Base-by-base conservation (phyloP, 1,139 yeast species). In the Yarrowia galli region DNA sequence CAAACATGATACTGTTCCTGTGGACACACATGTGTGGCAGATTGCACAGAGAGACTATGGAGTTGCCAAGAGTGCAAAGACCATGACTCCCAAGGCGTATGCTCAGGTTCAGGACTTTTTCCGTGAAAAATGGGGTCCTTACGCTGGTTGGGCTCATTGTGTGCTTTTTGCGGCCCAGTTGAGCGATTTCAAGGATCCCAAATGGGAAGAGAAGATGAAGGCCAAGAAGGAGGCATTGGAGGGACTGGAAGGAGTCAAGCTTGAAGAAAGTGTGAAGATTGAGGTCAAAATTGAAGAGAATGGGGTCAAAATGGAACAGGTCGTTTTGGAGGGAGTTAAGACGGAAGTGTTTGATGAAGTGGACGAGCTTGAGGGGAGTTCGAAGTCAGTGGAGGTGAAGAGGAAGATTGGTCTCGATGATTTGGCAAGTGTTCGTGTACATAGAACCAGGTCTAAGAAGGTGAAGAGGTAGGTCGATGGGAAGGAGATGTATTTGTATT, bases 81-180 rank as follows among this genome's bases (percentile, higher is more conserved):
- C 87, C 0, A 78, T 87, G 78, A 85, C 82, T 72, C 85, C 85
- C 70, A 83, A 83, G n/a, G 84, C 87, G 2, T 89, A 91, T 74
- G 84, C 81, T 28, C 83, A 84, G 20, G 88, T 92, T 3, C 81
- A 95, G 46, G 74, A 75, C 7, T 87, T 85, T 75, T 89, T 93
- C 74, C 82, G 84, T 63, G 82, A 82, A 0, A 79, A 89, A 35
- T 95, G 97, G 93, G 98, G 98, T 0, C 84, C 85, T 0, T 89
- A 90, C 76, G 98, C 99, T 6, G 99, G 99, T 0, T 95, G 99
- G 99, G 98, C 98, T 0, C 98, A 93, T 74, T 89, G 95, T 18
- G 93, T 93, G 15, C 81, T 93, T 69, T 95, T 93, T 78, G 89
- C 98, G 0, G 91, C 93, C 9, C 98, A 92, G 75, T 82, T 93